Percentiles rank a stretch among this genome's conserved stretches.
Conservation (phyloP, 2,329 filamentous ascomycete genomes). For the Clathrospora elynae region DNA sequence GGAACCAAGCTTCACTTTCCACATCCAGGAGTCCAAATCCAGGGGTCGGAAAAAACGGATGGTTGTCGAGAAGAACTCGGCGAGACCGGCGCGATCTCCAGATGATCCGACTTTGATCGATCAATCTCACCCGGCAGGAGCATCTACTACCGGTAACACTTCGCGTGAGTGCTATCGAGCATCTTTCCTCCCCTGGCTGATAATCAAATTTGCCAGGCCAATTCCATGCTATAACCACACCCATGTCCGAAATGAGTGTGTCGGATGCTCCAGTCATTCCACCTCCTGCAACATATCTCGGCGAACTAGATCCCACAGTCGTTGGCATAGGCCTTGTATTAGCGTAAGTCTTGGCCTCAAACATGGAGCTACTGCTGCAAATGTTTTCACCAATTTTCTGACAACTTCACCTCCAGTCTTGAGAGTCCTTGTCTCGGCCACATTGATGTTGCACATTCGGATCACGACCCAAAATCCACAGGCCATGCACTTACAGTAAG, state of each 20-base stretch:
- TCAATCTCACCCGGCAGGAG: too few relatives aligned
- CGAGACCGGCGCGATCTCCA: too few relatives aligned
- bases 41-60: too few relatives aligned
- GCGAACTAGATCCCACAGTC: constrained; percentile 22
- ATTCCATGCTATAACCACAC: constrained; percentile 2
- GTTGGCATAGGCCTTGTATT: constrained; percentile 44
- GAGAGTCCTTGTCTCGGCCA: constrained; percentile 45
- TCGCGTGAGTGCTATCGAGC: too few relatives aligned
- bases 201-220: neutral
- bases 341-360: constrained; percentile 32
- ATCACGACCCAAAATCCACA: constrained; percentile 13
- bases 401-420: constrained; percentile 26
- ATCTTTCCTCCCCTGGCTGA: too few relatives aligned
- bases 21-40: constrained; percentile 5
- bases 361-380: too few relatives aligned
- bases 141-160: too few relatives aligned
- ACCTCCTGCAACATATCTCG: constrained; percentile 3
- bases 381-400: neutral
- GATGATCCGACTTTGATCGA: too few relatives aligned
- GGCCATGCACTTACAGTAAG: constrained; percentile 42
- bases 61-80: too few relatives aligned
- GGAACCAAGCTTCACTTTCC: constrained; percentile 12
- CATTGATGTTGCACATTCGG: constrained; percentile 21
- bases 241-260: neutral
- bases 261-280: neutral